phyloP scores from a whole-genome alignment of 129 eudicot species.

The Helianthus annuus region HanXRQr2.0-SUNRISE NC_035434.2:174079321-174079820 shows the following conservation, averaged over 20 bases:
- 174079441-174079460: conserved; percentile 21
- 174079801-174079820: background rate
- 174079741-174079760: background rate
- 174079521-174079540: conserved; percentile 16
- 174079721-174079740: background rate
- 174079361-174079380: conserved; percentile 30
- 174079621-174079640: background rate
- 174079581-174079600: background rate
- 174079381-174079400: conserved; percentile 26
- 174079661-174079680: background rate
- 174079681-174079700: conserved; percentile 5
- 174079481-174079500: background rate
- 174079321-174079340: conserved; percentile 29
- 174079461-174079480: conserved; percentile 11
- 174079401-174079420: conserved; percentile 34
- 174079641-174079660: conserved; percentile 2
- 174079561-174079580: background rate
- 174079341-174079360: conserved; percentile 24
- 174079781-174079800: background rate
- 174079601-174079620: too few relatives aligned
- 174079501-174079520: background rate
- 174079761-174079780: background rate
- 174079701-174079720: conserved; percentile 6
- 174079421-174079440: conserved; percentile 21
- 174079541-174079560: conserved; percentile 5